Percentiles rank a stretch among this genome's conserved stretches.
These are phyloP conservation scores for Neobulgaria alba DNA, from an alignment of 2,329 filamentous ascomycete genomes.

Conservation along the genomic window DNA sequence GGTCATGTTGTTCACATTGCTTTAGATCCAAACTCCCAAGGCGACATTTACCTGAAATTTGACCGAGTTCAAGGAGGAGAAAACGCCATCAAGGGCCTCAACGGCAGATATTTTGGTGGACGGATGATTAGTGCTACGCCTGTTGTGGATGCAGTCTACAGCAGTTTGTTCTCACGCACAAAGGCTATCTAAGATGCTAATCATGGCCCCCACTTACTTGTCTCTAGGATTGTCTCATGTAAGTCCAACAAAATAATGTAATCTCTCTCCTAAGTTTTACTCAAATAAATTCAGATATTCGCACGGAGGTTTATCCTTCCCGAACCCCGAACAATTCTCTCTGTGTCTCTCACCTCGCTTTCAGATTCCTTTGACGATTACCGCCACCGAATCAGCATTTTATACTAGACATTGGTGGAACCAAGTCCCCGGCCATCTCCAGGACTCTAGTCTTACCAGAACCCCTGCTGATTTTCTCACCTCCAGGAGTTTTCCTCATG, in stretches of 20 bases:
- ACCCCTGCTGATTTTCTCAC: conserved; percentile 24
- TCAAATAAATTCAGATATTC: too few species aligned
- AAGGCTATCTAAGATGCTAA: conserved; percentile 60
- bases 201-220: conserved; percentile 15
- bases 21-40: conserved; percentile 84
- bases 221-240: conserved; percentile 25
- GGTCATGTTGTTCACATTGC: conserved; percentile 96
- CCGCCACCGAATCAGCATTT: too few species aligned
- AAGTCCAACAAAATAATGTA: background rate
- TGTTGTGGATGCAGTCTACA: conserved; percentile 98
- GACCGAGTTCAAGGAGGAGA: conserved; percentile 90
- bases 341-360: background rate
- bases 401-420: background rate
- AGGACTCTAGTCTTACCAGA: conserved; percentile 7
- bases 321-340: too few species aligned
- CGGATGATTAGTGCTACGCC: conserved; percentile 88
- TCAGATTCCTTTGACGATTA: background rate
- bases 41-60: conserved; percentile 98
- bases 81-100: conserved; percentile 95
- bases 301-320: too few species aligned
- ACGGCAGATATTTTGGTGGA: conserved; percentile 91
- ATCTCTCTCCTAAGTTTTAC: background rate
- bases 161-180: conserved; percentile 84
- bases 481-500: conserved; percentile 17
- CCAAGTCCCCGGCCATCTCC: background rate